These are phyloP conservation scores for Penicillium cinerascens DNA, from an alignment of 495 filamentous ascomycete genomes.

Conservation along the genomic window DNA sequence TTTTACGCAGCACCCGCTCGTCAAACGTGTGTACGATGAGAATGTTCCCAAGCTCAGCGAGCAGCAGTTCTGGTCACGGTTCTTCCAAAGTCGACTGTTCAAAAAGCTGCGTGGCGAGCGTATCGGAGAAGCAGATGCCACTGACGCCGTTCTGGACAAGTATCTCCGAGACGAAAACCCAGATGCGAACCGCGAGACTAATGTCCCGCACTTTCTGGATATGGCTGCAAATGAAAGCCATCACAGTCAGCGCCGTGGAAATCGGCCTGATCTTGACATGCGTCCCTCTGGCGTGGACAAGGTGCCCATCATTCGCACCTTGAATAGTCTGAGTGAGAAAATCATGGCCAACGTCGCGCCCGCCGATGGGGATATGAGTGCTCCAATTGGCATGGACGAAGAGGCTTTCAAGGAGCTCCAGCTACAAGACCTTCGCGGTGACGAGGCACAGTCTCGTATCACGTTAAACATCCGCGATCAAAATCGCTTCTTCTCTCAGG, in stretches of 20 bases:
- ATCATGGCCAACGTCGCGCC: conserved; percentile 83
- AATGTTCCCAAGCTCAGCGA: conserved; percentile 81
- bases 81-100: conserved; percentile 83
- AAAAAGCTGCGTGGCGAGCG: conserved; percentile 91
- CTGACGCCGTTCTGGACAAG: conserved; percentile 75
- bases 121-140: conserved; percentile 66
- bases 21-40: conserved; percentile 88
- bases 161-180: conserved; percentile 69
- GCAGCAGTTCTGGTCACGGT: conserved; percentile 82
- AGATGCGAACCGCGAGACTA: conserved; percentile 49
- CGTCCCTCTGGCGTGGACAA: conserved; percentile 62
- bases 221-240: conserved; percentile 92
- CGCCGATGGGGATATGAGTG: conserved; percentile 63
- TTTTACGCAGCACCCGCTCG: conserved; percentile 86
- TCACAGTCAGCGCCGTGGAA: conserved; percentile 72
- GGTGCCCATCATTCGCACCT: conserved; percentile 74
- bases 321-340: conserved; percentile 86
- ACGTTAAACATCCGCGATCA: conserved; percentile 86
- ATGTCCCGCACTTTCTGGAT: conserved; percentile 86
- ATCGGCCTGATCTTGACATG: conserved; percentile 85
- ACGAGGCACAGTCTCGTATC: conserved; percentile 67
- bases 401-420: conserved; percentile 68
- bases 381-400: conserved; percentile 66
- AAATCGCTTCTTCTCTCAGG: conserved; percentile 69
- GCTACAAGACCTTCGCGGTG: conserved; percentile 77